phyloP scores from a whole-genome alignment of 805 yeast genomes.

The Lipomyces mesembrius region DNA sequence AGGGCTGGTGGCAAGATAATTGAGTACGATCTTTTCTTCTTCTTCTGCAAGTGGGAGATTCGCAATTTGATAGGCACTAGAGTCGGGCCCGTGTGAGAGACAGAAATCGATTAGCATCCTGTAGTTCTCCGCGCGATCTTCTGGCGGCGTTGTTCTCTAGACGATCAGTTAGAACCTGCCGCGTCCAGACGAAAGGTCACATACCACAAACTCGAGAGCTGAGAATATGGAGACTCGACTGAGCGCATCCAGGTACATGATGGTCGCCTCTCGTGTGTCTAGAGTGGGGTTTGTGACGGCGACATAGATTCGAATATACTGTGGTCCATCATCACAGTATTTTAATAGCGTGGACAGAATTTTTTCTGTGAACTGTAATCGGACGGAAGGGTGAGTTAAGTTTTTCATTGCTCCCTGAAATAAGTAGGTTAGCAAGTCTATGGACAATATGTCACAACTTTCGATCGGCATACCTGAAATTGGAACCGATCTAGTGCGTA shows the following conservation, averaged over 20 bases:
- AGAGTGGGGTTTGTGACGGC: conserved; percentile 16
- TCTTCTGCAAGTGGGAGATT: conserved; percentile 10
- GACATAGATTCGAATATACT: conserved; percentile 20
- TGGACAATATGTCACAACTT: background rate
- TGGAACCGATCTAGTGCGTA: conserved; percentile 30
- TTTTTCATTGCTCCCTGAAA: conserved; percentile 22
- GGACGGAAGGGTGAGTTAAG: conserved; percentile 29
- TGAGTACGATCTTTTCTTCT: conserved; percentile 19
- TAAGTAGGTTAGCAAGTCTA: background rate
- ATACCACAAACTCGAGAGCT: conserved; percentile 26
- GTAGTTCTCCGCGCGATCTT: conserved; percentile 8
- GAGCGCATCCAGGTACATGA: conserved; percentile 26
- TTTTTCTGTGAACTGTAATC: conserved; percentile 30
- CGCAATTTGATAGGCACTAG: conserved; percentile 13
- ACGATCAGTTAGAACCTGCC: background rate
- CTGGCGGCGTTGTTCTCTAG: conserved; percentile 17
- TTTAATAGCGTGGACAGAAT: conserved; percentile 18
- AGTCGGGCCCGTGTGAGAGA: background rate
- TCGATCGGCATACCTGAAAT: conserved; percentile 14
- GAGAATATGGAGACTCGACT: conserved; percentile 21
- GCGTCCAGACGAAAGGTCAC: background rate
- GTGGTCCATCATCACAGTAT: conserved; percentile 24
- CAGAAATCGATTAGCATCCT: conserved; percentile 8
- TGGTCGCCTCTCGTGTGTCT: conserved; percentile 10
- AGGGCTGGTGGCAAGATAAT: conserved; percentile 12